A percentile compares a stretch with the other conserved stretches of the same genome.
These are phyloP conservation scores for Polysphondylium violaceum DNA, from an alignment of 78 protist species.

Conservation along the genomic window DNA sequence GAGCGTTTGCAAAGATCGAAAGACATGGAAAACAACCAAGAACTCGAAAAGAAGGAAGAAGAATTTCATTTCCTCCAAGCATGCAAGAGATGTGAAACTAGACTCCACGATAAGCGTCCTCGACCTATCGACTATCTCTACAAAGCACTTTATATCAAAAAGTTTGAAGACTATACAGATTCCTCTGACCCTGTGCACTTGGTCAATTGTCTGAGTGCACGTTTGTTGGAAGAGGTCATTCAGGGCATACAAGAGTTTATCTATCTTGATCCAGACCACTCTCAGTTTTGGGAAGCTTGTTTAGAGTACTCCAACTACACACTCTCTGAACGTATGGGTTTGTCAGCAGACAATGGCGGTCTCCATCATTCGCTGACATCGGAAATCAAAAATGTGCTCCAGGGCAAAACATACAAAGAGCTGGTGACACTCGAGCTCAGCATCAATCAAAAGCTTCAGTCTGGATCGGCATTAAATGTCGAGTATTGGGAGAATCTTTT, in stretches of 20 bases:
- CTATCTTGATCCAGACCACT: slow-evolving; percentile 44
- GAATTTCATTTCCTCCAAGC: slow-evolving; percentile 91
- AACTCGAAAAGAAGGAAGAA: slow-evolving; percentile 85
- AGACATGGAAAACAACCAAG: slow-evolving; percentile 61
- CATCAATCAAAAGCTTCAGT: slow-evolving; percentile 34
- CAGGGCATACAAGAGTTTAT: slow-evolving; percentile 46
- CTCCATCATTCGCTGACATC: slow-evolving; percentile 32
- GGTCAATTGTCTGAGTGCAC: not conserved
- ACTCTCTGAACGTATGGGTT: not conserved
- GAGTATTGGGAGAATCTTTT: slow-evolving; percentile 92
- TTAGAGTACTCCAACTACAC: slow-evolving; percentile 1
- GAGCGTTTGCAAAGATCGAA: slow-evolving; percentile 67
- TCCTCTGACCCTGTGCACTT: slow-evolving; percentile 10
- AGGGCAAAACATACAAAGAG: slow-evolving; percentile 78
- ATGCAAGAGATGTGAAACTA: slow-evolving; percentile 9
- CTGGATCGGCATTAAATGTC: slow-evolving; percentile 81
- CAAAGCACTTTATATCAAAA: slow-evolving; percentile 28
- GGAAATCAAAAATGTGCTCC: slow-evolving; percentile 53
- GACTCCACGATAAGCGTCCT: slow-evolving; percentile 49
- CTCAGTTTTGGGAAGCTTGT: slow-evolving; percentile 45
- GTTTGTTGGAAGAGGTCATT: not conserved
- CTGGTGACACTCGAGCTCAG: slow-evolving; percentile 62
- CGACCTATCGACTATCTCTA: slow-evolving; percentile 73
- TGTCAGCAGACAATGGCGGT: not conserved
- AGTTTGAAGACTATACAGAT: not conserved